Evolutionary conservation across 2,329 filamentous ascomycete genomes (phyloP), one percentile per base, ranked within the genome.

Genomic region (Raffaelea ambrosiae): DNA sequence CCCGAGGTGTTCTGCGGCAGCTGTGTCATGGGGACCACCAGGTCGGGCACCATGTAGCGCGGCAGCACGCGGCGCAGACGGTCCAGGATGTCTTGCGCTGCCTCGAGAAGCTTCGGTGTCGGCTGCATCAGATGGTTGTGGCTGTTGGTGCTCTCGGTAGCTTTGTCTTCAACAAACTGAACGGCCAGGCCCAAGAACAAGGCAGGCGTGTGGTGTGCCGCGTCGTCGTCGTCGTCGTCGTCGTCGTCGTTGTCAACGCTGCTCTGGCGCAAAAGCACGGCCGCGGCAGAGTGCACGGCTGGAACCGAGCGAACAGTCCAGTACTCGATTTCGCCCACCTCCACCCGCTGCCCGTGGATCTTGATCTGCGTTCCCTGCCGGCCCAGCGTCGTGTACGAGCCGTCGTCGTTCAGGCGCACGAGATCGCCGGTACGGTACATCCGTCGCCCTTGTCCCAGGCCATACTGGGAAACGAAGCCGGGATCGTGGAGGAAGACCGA

Each of bases 391-490:
- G 75, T 66, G 36, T 81, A 63, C 18, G 65, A 68, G 8, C 78
- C 77, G 53, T 77, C 70, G 2, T 63, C 55, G 26, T 65, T 64
- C 76, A 77, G 81, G 13, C 66, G 64, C 19, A 72, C 75, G n/a
- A 80, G 65, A 54, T 81, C 77, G 5, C 77, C 77, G 3, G 77
- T 81, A 55, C 77, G 76, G 61, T 77, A 81, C 72, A 81, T 79
- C 53, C 64, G 64, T 3, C 62, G 64, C 3, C 69, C 35, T 5
- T 7, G 5, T 5, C 5, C 7, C 13, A 10, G 5, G 35, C 35
- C 35, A 16, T 8, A 14, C 5, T 7, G 8, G 5, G 7, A 5
- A 5, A n/a, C 8, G 16, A 38, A 38, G 72, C 8, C 43, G 64
- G 68, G 46, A 68, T 60, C 2, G 67, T 35, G 9, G 11, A 33